These are phyloP conservation scores for Hirsutella thompsonii DNA, from an alignment of 2,329 filamentous ascomycete species.

Conservation along the genomic window DNA sequence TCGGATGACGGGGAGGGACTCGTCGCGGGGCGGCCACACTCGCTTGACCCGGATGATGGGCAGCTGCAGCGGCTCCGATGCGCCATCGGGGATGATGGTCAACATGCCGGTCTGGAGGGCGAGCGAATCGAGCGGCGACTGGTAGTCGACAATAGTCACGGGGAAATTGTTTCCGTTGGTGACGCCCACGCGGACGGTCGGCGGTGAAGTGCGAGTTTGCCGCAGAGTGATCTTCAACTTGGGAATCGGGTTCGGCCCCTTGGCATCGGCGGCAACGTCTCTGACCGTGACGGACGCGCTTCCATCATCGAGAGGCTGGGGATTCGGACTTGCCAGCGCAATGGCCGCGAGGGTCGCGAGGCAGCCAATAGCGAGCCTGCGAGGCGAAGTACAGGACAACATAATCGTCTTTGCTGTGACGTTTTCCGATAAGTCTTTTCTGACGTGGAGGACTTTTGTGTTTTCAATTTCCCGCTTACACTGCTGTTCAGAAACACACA, in stretches of 20 bases:
- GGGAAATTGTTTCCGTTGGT: constrained; percentile 21
- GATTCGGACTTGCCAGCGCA: not conserved
- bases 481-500: too few species aligned
- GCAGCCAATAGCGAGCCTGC: not conserved
- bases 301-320: not conserved
- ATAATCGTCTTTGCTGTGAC: not conserved
- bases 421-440: too few species aligned
- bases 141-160: constrained; percentile 24
- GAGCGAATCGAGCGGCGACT: constrained; percentile 23
- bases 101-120: constrained; percentile 22
- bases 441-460: too few species aligned
- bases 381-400: not conserved
- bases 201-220: constrained; percentile 19
- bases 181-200: constrained; percentile 20
- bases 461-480: too few species aligned
- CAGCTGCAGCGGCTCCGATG: constrained; percentile 15
- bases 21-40: constrained; percentile 20
- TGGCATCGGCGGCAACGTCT: not conserved
- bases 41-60: constrained; percentile 18
- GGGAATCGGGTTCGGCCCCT: constrained; percentile 4
- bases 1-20: constrained; percentile 20
- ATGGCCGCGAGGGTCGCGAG: not conserved
- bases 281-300: not conserved
- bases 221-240: constrained; percentile 18
- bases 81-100: constrained; percentile 16